Evolutionary conservation across 345 rosid species (phyloP).

Genomic region (Anacardium occidentale): DNA sequence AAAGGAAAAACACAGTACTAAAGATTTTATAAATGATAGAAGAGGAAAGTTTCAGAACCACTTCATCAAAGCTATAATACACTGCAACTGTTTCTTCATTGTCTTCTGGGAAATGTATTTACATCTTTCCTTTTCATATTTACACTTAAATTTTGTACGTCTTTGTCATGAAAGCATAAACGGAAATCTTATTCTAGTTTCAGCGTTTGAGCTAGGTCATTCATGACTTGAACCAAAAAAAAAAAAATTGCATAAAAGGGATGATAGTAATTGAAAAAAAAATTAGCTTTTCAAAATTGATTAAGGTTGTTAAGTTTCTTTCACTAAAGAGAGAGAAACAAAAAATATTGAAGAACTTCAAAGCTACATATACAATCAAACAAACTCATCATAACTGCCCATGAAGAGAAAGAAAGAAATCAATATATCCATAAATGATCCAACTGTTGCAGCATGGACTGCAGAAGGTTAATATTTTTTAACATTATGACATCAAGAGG

Average conservation of each 20-base stretch:
- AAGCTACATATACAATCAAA: neutral
- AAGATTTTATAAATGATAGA: neutral
- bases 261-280: too few species aligned
- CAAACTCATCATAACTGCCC: neutral
- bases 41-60: constrained; percentile 2
- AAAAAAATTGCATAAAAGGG: neutral
- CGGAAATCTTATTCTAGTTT: neutral
- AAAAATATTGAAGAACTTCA: neutral
- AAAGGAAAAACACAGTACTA: neutral
- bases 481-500: neutral
- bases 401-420: neutral
- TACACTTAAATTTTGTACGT: too few species aligned
- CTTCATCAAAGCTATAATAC: neutral
- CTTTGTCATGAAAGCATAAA: too few species aligned
- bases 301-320: neutral
- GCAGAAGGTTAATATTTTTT: neutral
- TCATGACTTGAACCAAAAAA: neutral
- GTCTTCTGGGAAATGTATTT: neutral
- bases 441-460: neutral
- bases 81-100: neutral
- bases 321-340: neutral
- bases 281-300: neutral
- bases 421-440: neutral
- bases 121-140: neutral
- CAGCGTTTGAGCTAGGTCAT: neutral